These are phyloP conservation scores for Acidomyces sp. DNA, from an alignment of 495 filamentous ascomycete species.

Conservation along the genomic window DNA sequence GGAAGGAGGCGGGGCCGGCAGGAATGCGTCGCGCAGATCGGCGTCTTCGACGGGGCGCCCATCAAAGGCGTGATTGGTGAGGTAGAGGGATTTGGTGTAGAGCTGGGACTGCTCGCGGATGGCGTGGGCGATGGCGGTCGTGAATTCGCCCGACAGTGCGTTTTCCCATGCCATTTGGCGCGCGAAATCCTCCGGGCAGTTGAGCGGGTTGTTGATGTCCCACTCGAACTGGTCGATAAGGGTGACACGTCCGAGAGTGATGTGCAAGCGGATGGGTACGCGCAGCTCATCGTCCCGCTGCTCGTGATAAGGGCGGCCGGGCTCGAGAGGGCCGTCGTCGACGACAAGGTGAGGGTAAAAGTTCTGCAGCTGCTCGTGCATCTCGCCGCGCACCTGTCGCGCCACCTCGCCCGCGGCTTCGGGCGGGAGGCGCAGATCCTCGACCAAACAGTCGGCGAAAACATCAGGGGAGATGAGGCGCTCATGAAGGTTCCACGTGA, in stretches of 20 bases:
- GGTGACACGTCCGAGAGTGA: slow-evolving; percentile 91
- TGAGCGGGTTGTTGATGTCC: slow-evolving; percentile 91
- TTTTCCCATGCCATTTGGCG: slow-evolving; percentile 75
- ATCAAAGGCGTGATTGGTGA: slow-evolving; percentile 86
- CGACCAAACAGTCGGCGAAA: slow-evolving; percentile 78
- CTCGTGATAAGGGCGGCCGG: slow-evolving; percentile 76
- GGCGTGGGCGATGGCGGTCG: slow-evolving; percentile 90
- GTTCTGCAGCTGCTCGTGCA: slow-evolving; percentile 82
- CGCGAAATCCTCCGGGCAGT: slow-evolving; percentile 90
- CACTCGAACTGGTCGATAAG: slow-evolving; percentile 97
- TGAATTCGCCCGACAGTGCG: slow-evolving; percentile 90
- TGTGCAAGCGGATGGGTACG: slow-evolving; percentile 86
- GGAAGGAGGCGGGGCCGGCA: slow-evolving; percentile 68
- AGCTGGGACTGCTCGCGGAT: slow-evolving; percentile 92
- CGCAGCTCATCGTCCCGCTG: slow-evolving; percentile 99
- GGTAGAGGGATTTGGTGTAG: slow-evolving; percentile 86
- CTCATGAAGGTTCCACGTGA: slow-evolving; percentile 97
- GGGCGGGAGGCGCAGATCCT: slow-evolving; percentile 72
- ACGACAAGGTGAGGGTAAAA: slow-evolving; percentile 84
- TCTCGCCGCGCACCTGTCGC: slow-evolving; percentile 63
- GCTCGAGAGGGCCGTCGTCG: slow-evolving; percentile 81
- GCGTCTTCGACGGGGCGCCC: slow-evolving; percentile 84
- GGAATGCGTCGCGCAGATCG: slow-evolving; percentile 70
- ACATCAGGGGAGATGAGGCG: slow-evolving; percentile 60
- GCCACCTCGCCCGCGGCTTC: slow-evolving; percentile 50